Base-by-base conservation (phyloP, 495 filamentous ascomycete species). In the Xylaria castorea region DNA sequence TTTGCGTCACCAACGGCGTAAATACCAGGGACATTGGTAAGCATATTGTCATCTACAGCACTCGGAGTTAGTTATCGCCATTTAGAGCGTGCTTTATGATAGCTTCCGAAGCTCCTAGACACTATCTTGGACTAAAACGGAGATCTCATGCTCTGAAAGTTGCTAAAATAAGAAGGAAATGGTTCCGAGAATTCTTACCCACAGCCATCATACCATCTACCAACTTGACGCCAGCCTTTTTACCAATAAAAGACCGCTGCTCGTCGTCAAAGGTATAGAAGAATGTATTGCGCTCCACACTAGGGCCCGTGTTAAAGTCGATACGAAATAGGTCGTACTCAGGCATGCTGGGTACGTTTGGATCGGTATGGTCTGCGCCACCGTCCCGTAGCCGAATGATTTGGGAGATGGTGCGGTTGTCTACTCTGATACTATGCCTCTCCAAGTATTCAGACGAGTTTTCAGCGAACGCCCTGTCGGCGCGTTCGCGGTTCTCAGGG, bases 1-100 rank as follows among this genome's bases (percentile, higher is more conserved):
- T 89, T 90, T 5, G 83, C 83, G 75, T 89, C 88, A 2, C 88
- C 88, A 22, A 90, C 76, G 5, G 84, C 87, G 72, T 84, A 90
- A 14, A 90, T 84, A 12, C 88, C 87, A 0, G 77, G 71, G 40
- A 85, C 51, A 50, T 81, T 89, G 8, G 87, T 87, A 25, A 81
- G 78, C 14, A 86, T 83, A 0, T 73, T 70, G 12, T 73, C 76
- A 51, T 82, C 80, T 42, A 12, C 38, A 2, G 14, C 38, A 42
- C 9, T 38, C 5, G 3, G 38, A 42, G 38, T 42, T 12, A 42
- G 9, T 42, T 42, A 42, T 9, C 0, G 38, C 11, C 11, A 9
- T 42, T 42, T 0, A 12, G 38, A 12, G 38, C 1, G 38, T 2
- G 38, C 1, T 8, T 11, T 42, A 42, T 42, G 9, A 42, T 12